phyloP scores from a whole-genome alignment of 768 basidiomycete species.

The Pleurotus salmoneostramineus region DNA sequence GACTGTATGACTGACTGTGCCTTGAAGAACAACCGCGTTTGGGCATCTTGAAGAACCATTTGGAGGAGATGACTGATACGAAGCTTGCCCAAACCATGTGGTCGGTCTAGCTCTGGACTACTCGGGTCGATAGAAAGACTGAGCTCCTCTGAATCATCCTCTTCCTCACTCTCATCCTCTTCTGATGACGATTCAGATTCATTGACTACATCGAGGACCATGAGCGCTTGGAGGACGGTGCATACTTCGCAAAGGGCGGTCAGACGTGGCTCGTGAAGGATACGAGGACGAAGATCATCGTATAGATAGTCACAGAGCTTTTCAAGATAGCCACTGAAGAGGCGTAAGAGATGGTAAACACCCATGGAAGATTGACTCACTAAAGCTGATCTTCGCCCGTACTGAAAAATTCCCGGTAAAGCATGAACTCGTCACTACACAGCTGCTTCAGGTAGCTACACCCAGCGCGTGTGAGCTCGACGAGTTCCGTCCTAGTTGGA shows the following conservation, averaged over 20 bases:
- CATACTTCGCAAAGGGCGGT: conserved; percentile 91
- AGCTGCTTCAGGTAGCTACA: conserved; percentile 91
- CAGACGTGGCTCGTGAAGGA: conserved; percentile 88
- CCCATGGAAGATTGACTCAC: conserved; percentile 22
- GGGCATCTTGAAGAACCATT: conserved; percentile 94
- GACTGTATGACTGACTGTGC: conserved; percentile 88
- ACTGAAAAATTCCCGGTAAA: conserved; percentile 84
- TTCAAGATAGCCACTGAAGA: conserved; percentile 77
- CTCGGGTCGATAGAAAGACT: conserved; percentile 33
- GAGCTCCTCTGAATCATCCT: conserved; percentile 31
- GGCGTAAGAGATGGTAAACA: not conserved
- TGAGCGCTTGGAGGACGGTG: conserved; percentile 92
- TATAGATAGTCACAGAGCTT: conserved; percentile 91
- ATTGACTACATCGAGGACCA: conserved; percentile 79
- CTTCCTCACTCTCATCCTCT: conserved; percentile 19
- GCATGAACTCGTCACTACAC: conserved; percentile 84
- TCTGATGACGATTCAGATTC: conserved; percentile 13
- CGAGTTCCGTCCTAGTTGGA: conserved; percentile 74
- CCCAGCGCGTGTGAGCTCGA: conserved; percentile 86
- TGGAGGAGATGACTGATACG: conserved; percentile 80
- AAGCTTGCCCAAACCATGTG: conserved; percentile 49
- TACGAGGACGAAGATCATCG: conserved; percentile 92
- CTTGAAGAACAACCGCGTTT: conserved; percentile 93
- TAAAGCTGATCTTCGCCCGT: conserved; percentile 70
- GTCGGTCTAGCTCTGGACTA: conserved; percentile 10